These are phyloP conservation scores for Hevea brasiliensis DNA, from an alignment of 345 rosid genomes.

Conservation along the genomic window DNA sequence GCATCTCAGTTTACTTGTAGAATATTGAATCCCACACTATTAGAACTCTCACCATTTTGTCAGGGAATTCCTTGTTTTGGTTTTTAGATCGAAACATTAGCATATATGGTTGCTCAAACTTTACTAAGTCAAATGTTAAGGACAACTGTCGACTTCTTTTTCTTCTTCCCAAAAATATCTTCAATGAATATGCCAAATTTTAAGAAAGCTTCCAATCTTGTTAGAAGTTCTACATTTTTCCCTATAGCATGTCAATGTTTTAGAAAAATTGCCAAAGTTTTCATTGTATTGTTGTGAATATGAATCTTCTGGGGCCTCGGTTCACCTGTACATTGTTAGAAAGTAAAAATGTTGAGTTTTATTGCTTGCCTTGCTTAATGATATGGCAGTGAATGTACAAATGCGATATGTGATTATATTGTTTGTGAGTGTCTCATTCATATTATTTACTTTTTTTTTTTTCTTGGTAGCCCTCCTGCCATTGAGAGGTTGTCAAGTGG, in stretches of 20 bases:
- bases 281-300: not conserved
- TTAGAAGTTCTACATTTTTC: not conserved
- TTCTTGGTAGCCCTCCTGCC: conserved; percentile 73
- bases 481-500: conserved; percentile 89
- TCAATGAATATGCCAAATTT: not conserved
- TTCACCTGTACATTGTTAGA: not conserved
- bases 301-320: too few relatives aligned
- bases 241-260: not conserved
- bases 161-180: too few relatives aligned
- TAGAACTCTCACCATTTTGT: not conserved
- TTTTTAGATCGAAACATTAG: not conserved
- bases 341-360: not conserved
- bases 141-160: not conserved
- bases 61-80: not conserved
- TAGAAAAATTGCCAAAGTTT: not conserved
- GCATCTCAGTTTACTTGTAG: not conserved
- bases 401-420: not conserved
- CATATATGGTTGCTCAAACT: not conserved
- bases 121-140: not conserved
- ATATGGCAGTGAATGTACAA: not conserved
- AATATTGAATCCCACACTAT: not conserved
- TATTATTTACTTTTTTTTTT: not conserved
- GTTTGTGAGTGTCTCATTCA: not conserved
- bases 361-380: not conserved
- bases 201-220: not conserved